A percentile compares a stretch with the other conserved stretches of the same genome.
Evolutionary conservation across 1,284 basidiomycete species (phyloP).

Genomic region (Polyporus tsugae): DNA sequence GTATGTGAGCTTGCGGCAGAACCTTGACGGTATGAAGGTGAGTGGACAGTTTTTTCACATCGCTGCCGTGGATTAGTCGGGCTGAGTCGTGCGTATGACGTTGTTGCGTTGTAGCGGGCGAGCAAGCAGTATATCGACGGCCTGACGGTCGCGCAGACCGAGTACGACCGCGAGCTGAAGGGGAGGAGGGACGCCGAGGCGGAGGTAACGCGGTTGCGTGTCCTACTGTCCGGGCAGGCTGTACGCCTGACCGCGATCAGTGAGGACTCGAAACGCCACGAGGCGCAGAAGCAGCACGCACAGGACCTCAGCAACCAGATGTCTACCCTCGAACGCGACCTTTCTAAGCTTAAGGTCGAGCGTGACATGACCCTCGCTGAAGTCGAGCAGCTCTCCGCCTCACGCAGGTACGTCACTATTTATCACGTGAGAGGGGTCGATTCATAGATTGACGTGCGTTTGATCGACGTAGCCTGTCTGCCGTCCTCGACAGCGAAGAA

Average conservation of each 20-base stretch:
- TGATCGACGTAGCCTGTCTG: conserved; percentile 21
- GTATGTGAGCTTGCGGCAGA: conserved; percentile 73
- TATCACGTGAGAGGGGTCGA: not conserved
- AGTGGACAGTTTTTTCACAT: conserved; percentile 36
- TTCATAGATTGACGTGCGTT: not conserved
- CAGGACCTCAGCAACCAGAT: conserved; percentile 84
- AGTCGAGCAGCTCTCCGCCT: conserved; percentile 86
- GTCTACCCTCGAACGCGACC: conserved; percentile 82
- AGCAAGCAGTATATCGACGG: conserved; percentile 95
- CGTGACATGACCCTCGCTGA: conserved; percentile 93
- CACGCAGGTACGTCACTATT: conserved; percentile 63
- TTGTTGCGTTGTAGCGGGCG: conserved; percentile 61
- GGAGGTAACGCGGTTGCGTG: conserved; percentile 86
- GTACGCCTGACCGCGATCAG: conserved; percentile 85
- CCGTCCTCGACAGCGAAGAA: conserved; percentile 45
- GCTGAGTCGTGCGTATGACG: conserved; percentile 12
- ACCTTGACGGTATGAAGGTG: conserved; percentile 90
- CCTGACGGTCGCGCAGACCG: conserved; percentile 89
- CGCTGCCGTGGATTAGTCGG: not conserved
- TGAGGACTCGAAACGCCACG: conserved; percentile 79
- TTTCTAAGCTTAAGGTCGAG: conserved; percentile 89
- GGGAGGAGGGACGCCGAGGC: conserved; percentile 90
- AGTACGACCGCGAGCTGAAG: conserved; percentile 92
- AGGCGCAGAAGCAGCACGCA: conserved; percentile 81
- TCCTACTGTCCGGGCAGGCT: conserved; percentile 90